Percentiles rank a stretch among this genome's conserved stretches.
phyloP scores from a whole-genome alignment of 2,329 filamentous ascomycete genomes.

The Trichothecium roseum region DNA sequence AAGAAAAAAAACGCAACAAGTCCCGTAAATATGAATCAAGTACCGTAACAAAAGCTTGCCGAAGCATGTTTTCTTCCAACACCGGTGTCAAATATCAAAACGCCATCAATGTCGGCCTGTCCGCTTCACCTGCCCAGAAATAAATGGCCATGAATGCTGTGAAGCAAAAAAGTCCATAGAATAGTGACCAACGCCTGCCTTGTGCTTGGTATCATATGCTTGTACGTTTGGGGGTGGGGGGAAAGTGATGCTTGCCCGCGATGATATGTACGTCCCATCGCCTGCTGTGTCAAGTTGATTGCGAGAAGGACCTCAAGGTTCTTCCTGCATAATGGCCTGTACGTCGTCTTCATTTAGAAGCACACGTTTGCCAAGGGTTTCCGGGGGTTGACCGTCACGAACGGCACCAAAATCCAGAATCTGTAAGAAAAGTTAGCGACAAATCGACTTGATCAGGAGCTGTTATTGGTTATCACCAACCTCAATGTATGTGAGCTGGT shows the following conservation, averaged over 20 bases:
- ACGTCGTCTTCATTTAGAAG: slow-evolving; percentile 50
- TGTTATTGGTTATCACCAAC: slow-evolving; percentile 37
- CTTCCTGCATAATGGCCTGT: slow-evolving; percentile 37
- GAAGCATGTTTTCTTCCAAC: too few relatives aligned
- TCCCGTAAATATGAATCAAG: too few relatives aligned
- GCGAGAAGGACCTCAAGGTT: slow-evolving; percentile 12
- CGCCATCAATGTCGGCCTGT: too few relatives aligned
- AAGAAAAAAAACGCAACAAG: too few relatives aligned
- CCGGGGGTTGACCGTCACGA: slow-evolving; percentile 71
- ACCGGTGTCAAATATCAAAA: too few relatives aligned
- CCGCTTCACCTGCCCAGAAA: too few relatives aligned
- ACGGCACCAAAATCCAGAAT: slow-evolving; percentile 95
- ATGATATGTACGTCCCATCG: neutral
- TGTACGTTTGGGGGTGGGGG: neutral
- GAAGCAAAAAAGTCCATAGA: too few relatives aligned
- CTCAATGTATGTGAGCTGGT: slow-evolving; percentile 90
- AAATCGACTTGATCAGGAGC: neutral
- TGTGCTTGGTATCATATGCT: neutral
- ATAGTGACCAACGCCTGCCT: too few relatives aligned
- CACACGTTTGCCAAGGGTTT: slow-evolving; percentile 70
- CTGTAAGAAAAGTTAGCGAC: slow-evolving; percentile 39
- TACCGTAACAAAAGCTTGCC: too few relatives aligned
- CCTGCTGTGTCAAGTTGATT: slow-evolving; percentile 2
- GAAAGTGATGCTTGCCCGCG: too few relatives aligned
- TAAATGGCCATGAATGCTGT: too few relatives aligned